These are phyloP conservation scores for Salix arbutifolia DNA, from an alignment of 345 rosid genomes.

Conservation along the genomic window DNA sequence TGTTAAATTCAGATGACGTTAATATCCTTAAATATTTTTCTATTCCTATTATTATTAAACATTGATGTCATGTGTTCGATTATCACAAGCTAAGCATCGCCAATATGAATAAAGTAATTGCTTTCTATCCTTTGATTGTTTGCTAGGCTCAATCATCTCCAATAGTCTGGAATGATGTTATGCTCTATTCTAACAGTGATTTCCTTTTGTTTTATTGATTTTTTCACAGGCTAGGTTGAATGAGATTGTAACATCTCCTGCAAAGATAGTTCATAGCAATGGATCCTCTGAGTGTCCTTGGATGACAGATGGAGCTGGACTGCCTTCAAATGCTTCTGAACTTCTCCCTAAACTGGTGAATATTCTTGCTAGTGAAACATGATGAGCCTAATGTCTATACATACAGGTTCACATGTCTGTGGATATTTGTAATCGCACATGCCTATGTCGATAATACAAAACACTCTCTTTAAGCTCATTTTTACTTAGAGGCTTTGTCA, in stretches of 20 bases:
- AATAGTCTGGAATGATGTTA: not conserved
- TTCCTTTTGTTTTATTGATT: slow-evolving; percentile 10
- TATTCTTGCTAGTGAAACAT: not conserved
- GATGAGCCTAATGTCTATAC: not conserved
- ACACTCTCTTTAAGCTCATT: not conserved
- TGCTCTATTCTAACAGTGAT: not conserved
- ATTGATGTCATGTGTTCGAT: not conserved
- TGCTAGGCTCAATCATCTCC: not conserved
- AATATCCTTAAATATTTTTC: not conserved
- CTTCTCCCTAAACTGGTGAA: slow-evolving; percentile 73
- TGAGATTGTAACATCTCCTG: slow-evolving; percentile 66
- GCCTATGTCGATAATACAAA: not conserved
- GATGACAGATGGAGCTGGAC: slow-evolving; percentile 97
- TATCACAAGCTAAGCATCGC: not conserved
- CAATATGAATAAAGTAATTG: not conserved
- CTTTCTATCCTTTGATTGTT: not conserved
- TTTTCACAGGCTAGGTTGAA: slow-evolving; percentile 74
- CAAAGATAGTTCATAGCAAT: slow-evolving; percentile 43
- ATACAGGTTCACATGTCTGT: not conserved
- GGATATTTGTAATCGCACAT: not conserved
- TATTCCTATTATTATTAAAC: not conserved
- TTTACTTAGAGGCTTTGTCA: not conserved
- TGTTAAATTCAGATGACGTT: not conserved
- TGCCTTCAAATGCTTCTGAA: slow-evolving; percentile 74
- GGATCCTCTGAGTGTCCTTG: slow-evolving; percentile 70